phyloP scores from a whole-genome alignment of 2,329 filamentous ascomycete genomes.

The Epichloe gansuensis region DNA sequence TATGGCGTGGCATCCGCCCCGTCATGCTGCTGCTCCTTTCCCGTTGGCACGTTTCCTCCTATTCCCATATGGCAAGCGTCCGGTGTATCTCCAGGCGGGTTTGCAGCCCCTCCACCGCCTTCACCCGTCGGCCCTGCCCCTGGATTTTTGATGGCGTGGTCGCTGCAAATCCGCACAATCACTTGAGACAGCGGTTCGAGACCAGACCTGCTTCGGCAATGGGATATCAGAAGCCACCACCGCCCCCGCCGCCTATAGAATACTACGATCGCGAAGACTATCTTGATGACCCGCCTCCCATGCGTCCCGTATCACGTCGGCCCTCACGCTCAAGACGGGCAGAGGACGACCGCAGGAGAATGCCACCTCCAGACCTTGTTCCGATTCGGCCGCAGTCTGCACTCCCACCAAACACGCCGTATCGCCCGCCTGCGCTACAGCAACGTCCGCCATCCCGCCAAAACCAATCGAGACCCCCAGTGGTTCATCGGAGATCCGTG shows the following conservation, averaged over 20 bases:
- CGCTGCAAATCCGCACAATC: slow-evolving; percentile 13
- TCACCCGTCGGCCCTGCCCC: slow-evolving; percentile 16
- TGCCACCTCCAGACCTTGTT: slow-evolving; percentile 34
- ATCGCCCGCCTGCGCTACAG: slow-evolving; percentile 16
- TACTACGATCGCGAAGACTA: slow-evolving; percentile 28
- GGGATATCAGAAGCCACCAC: slow-evolving; percentile 19
- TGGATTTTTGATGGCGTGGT: slow-evolving; percentile 18
- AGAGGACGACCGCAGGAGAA: slow-evolving; percentile 32
- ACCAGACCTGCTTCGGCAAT: slow-evolving; percentile 27
- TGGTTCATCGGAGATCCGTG: slow-evolving; percentile 18
- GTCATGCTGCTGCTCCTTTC: slow-evolving; percentile 12
- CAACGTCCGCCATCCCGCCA: slow-evolving; percentile 14
- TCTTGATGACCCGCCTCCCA: slow-evolving; percentile 25
- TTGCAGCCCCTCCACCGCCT: slow-evolving; percentile 15
- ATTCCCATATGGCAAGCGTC: slow-evolving; percentile 14
- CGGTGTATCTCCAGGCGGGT: slow-evolving; percentile 15
- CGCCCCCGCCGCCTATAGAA: slow-evolving; percentile 9
- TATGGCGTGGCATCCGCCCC: slow-evolving; percentile 17
- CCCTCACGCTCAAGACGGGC: slow-evolving; percentile 30
- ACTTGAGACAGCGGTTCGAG: slow-evolving; percentile 23
- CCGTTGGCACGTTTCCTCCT: slow-evolving; percentile 21
- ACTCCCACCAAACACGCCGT: slow-evolving; percentile 17
- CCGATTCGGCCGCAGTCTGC: slow-evolving; percentile 25
- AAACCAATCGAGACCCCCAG: slow-evolving; percentile 20
- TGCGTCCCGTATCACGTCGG: slow-evolving; percentile 25